phyloP scores from a whole-genome alignment of 1,139 yeast species.

The Spencermartinsiella ligniputridi region DNA sequence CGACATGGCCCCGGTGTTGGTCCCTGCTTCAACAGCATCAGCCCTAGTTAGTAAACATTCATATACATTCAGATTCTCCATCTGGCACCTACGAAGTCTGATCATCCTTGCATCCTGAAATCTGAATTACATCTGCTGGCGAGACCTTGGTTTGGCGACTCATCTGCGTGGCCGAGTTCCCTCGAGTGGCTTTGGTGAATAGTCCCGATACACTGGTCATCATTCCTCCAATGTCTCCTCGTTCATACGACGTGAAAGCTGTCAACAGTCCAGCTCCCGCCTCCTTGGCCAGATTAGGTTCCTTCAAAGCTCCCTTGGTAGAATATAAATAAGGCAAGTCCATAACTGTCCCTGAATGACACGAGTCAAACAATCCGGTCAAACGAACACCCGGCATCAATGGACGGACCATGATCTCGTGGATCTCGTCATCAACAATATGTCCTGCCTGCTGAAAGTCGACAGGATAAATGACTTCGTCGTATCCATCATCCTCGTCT shows the following conservation, averaged over 20 bases:
- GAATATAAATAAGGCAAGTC: constrained; percentile 88
- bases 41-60: constrained; percentile 38
- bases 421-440: constrained; percentile 80
- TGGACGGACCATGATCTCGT: constrained; percentile 71
- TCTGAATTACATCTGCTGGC: constrained; percentile 81
- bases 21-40: constrained; percentile 74
- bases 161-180: constrained; percentile 39
- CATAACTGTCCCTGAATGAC: constrained; percentile 89
- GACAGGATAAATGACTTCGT: constrained; percentile 87
- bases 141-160: constrained; percentile 62
- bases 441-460: constrained; percentile 75
- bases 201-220: constrained; percentile 46
- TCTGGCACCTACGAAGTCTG: constrained; percentile 44
- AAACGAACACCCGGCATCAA: constrained; percentile 79
- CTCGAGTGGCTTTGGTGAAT: constrained; percentile 43
- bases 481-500: constrained; percentile 87
- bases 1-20: constrained; percentile 91
- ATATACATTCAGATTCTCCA: neutral
- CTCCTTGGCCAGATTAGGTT: constrained; percentile 81
- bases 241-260: constrained; percentile 67
- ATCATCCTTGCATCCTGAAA: constrained; percentile 88
- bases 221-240: constrained; percentile 63
- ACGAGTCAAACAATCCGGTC: constrained; percentile 86
- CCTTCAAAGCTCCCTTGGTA: constrained; percentile 86
- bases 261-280: constrained; percentile 72